Conservation (phyloP, 202 grass and related monocot genomes). For the Musa balbisiana region DNA sequence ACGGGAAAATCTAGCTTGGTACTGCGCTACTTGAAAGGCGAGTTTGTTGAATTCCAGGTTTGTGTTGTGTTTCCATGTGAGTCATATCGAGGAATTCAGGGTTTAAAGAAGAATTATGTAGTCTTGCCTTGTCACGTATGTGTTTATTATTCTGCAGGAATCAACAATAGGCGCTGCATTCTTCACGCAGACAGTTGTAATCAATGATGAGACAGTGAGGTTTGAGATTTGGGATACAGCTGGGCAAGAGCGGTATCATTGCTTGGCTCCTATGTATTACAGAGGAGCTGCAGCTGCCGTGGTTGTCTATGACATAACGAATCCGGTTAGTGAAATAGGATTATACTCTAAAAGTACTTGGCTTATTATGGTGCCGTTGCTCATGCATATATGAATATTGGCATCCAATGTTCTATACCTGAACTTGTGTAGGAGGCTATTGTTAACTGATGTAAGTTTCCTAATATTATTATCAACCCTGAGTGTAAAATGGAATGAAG, state of each 20-base stretch:
- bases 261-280: slow-evolving; percentile 98
- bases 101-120: background rate
- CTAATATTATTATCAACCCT: too few species aligned
- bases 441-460: too few species aligned
- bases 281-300: slow-evolving; percentile 87
- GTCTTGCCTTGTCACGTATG: background rate
- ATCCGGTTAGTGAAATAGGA: slow-evolving; percentile 55
- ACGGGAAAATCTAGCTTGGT: slow-evolving; percentile 95
- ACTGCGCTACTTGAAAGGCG: slow-evolving; percentile 87
- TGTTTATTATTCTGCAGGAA: slow-evolving; percentile 45
- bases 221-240: slow-evolving; percentile 99
- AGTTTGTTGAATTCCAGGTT: slow-evolving; percentile 99
- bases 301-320: slow-evolving; percentile 91
- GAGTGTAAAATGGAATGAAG: too few species aligned
- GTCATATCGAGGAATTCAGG: too few species aligned
- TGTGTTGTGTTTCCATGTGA: slow-evolving; percentile 9
- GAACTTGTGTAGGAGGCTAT: background rate
- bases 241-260: slow-evolving; percentile 97
- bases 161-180: slow-evolving; percentile 96
- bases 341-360: background rate
- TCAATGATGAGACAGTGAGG: slow-evolving; percentile 82
- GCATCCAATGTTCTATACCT: background rate
- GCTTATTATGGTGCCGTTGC: slow-evolving; percentile 8
- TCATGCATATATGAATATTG: too few species aligned
- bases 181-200: slow-evolving; percentile 79